Percentiles rank a stretch among this genome's conserved stretches.
Evolutionary conservation across 1,284 basidiomycete species (phyloP).

Genomic region (Anthracocystis panici-leucophaei): DNA sequence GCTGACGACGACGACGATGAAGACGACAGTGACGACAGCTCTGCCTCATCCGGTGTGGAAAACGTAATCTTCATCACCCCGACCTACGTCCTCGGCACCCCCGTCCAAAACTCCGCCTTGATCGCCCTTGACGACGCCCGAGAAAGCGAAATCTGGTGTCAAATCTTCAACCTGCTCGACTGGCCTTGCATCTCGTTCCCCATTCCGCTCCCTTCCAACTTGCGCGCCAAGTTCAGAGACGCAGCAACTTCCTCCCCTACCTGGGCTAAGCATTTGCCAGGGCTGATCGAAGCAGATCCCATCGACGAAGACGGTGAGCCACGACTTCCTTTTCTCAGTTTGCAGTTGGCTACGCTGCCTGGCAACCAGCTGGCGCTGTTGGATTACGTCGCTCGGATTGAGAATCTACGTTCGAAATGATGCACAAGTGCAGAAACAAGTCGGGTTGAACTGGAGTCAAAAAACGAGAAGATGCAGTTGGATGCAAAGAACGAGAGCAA

Average conservation of each 20-base stretch:
- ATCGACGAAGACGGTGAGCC: neutral
- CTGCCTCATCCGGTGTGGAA: neutral
- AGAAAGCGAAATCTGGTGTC: conserved; percentile 37
- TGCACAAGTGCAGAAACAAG: too few relatives aligned
- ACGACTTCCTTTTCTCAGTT: conserved; percentile 16
- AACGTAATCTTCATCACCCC: conserved; percentile 38
- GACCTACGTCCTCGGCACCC: conserved; percentile 28
- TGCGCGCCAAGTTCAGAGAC: neutral
- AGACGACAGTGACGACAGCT: neutral
- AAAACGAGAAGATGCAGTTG: conserved; percentile 30
- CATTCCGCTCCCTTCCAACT: neutral
- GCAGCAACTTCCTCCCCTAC: neutral
- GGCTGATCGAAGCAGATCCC: conserved; percentile 1
- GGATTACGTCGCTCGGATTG: conserved; percentile 19
- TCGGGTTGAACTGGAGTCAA: neutral
- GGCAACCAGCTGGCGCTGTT: conserved; percentile 24
- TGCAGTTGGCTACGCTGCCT: conserved; percentile 33
- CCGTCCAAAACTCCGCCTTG: conserved; percentile 15
- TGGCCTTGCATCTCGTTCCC: conserved; percentile 36
- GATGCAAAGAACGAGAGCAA: conserved; percentile 21
- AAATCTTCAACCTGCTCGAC: conserved; percentile 44
- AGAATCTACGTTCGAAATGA: too few relatives aligned
- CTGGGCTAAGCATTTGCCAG: conserved; percentile 11
- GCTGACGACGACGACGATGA: neutral
- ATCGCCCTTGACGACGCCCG: conserved; percentile 18